Conservation (phyloP, 1,139 yeast species). For the Nematodospora anomalae region DNA sequence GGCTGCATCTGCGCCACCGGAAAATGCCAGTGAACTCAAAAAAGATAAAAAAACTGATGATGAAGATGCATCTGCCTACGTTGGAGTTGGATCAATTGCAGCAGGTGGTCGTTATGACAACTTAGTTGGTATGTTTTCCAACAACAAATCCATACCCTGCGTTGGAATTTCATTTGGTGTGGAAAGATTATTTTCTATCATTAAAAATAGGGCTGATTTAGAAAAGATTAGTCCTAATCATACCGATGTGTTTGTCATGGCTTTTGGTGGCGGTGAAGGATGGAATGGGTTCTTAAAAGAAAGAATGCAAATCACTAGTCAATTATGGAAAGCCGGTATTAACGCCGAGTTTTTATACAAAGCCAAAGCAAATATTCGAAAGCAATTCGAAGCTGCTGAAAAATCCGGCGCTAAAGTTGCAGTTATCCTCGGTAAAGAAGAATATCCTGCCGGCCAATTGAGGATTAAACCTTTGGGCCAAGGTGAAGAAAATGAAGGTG, state of each 20-base stretch:
- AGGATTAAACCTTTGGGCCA: conserved; percentile 87
- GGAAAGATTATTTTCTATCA: conserved; percentile 87
- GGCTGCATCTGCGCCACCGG: conserved; percentile 91
- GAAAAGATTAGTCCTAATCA: conserved; percentile 71
- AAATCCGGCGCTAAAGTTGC: conserved; percentile 89
- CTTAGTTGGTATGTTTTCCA: conserved; percentile 94
- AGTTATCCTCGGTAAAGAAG: conserved; percentile 94
- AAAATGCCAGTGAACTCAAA: conserved; percentile 66
- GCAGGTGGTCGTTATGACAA: conserved; percentile 99
- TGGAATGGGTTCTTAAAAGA: conserved; percentile 92
- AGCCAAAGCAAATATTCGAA: conserved; percentile 88
- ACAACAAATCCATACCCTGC: conserved; percentile 92
- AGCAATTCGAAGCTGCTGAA: conserved; percentile 97
- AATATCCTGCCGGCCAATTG: conserved; percentile 73
- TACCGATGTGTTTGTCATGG: conserved; percentile 94
- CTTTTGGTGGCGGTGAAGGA: conserved; percentile 96
- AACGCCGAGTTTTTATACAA: conserved; percentile 90
- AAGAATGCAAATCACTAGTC: conserved; percentile 81
- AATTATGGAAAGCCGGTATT: conserved; percentile 84
- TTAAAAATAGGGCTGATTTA: conserved; percentile 72
- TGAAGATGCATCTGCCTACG: conserved; percentile 94
- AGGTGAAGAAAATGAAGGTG: conserved; percentile 87
- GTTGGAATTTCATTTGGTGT: conserved; percentile 97
- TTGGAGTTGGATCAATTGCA: conserved; percentile 97
- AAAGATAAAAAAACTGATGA: conserved; percentile 45